Conservation (phyloP, 768 basidiomycete species). For the Pisolithus orientalis region DNA sequence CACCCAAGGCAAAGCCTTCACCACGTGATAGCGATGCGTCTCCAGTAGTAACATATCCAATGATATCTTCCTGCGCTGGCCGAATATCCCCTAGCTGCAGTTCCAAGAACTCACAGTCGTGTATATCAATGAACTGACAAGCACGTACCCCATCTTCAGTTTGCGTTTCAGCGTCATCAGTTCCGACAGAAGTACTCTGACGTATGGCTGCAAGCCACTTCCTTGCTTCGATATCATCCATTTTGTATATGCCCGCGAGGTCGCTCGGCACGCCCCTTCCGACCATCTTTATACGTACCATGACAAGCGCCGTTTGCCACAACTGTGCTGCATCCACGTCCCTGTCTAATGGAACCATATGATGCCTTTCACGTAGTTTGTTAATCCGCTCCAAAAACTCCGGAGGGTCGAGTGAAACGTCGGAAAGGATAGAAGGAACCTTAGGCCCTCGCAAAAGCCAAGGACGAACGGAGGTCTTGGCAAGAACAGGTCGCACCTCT, state of each 20-base stretch:
- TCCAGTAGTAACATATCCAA: conserved; percentile 85
- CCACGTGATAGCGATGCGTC: conserved; percentile 77
- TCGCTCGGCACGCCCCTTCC: conserved; percentile 70
- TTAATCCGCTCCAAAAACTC: conserved; percentile 53
- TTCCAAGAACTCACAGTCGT: neutral
- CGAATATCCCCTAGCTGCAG: conserved; percentile 40
- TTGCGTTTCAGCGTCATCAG: conserved; percentile 12
- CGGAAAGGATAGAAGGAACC: conserved; percentile 39
- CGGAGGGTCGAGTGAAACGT: conserved; percentile 35
- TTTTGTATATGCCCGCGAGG: conserved; percentile 62
- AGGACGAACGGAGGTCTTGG: conserved; percentile 24
- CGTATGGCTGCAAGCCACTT: conserved; percentile 38
- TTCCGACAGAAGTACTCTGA: conserved; percentile 13
- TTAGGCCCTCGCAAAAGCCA: conserved; percentile 70
- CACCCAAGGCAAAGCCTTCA: conserved; percentile 70
- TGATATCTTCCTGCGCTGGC: conserved; percentile 40
- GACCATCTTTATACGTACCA: conserved; percentile 55
- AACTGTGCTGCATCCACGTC: conserved; percentile 37
- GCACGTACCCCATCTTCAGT: conserved; percentile 25
- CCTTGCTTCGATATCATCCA: conserved; percentile 49
- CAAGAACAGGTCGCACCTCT: conserved; percentile 7
- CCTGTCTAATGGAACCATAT: conserved; percentile 33
- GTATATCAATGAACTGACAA: neutral
- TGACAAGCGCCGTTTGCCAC: conserved; percentile 57
- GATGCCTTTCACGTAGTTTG: conserved; percentile 50